A percentile compares a stretch with the other conserved stretches of the same genome.
Evolutionary conservation across 2,329 filamentous ascomycete species (phyloP).

Genomic region (Mycogone perniciosa): DNA sequence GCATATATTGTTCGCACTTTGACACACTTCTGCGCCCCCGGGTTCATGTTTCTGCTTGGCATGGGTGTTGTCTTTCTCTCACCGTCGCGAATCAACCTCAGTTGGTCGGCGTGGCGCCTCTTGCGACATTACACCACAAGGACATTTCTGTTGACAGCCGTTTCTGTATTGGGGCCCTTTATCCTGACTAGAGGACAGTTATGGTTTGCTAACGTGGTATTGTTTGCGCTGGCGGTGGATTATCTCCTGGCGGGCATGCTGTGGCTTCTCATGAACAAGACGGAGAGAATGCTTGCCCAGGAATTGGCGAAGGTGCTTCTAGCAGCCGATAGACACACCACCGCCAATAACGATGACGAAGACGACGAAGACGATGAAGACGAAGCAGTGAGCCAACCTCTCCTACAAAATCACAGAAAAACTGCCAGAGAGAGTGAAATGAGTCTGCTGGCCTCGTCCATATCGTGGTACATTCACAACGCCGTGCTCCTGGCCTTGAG

Average conservation of each 20-base stretch:
- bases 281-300: conserved; percentile 28
- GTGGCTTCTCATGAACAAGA: conserved; percentile 31
- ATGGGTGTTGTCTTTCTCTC: conserved; percentile 41
- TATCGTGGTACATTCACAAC: conserved; percentile 39
- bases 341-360: background rate
- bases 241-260: conserved; percentile 38
- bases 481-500: conserved; percentile 27
- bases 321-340: background rate
- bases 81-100: conserved; percentile 33
- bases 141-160: conserved; percentile 28
- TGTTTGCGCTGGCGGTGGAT: conserved; percentile 40
- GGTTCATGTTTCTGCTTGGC: conserved; percentile 41
- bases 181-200: conserved; percentile 20
- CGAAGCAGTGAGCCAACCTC: conserved; percentile 5
- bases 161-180: conserved; percentile 18
- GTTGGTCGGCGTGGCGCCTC: conserved; percentile 32
- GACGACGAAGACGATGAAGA: conserved; percentile 23
- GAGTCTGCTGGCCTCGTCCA: conserved; percentile 6
- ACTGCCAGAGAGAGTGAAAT: conserved; percentile 1
- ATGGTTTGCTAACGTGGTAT: conserved; percentile 38
- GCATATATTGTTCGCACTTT: conserved; percentile 35
- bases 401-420: background rate
- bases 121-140: conserved; percentile 34
- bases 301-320: conserved; percentile 16
- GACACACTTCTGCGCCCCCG: conserved; percentile 40